Base-by-base conservation (phyloP, 2,329 filamentous ascomycete genomes). In the Chaetomiaceae sp. region DNA sequence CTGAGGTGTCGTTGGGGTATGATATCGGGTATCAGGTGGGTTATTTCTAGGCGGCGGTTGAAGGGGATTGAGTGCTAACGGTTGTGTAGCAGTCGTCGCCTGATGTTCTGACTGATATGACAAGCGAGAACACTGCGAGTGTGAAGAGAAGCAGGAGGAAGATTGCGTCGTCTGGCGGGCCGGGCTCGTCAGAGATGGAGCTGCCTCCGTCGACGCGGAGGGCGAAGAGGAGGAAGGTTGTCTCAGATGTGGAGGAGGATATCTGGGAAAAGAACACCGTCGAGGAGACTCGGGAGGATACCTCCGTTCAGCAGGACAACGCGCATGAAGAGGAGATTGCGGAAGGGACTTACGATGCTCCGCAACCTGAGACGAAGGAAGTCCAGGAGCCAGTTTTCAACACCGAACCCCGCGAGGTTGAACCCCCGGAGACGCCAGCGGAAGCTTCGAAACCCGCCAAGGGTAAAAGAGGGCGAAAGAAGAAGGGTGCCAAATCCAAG, bases 391-490 rank as follows among this genome's bases (percentile, higher is more conserved):
- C 31, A 7, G 23, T 23, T 25, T 46, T 46, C n/a, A 19, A 50
- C 15, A 5, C 19, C 4, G 47, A 57, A 4, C 31, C 31, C 8
- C 15, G 17, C 14, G 15, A 50, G 15, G 39, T 40, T 14, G 44
- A 57, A 19, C 23, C 23, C 4, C 20, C 37, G 8, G 25, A 49
- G 14, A 27, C 17, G 11, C 19, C 44, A n/a, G 37, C 15, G 17
- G n/a, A 29, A n/a, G 25, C 44, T 22, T 37, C 40, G 20, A 50
- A 59, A 23, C 46, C 58, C n/a, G 36, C 53, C 3, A 31, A 31
- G n/a, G 64, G 62, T 46, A 67, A 66, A 53, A 61, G 63, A 36
- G 66, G 66, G 2, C 63, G 64, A 14, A 68, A 65, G 44, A 64
- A 60, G 53, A 68, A 64, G 53, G 57, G 54, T 8, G 3, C 27